These are phyloP conservation scores for Hordeum marinum DNA, from an alignment of 176 grass and related monocot species.

Conservation along the genomic window DNA sequence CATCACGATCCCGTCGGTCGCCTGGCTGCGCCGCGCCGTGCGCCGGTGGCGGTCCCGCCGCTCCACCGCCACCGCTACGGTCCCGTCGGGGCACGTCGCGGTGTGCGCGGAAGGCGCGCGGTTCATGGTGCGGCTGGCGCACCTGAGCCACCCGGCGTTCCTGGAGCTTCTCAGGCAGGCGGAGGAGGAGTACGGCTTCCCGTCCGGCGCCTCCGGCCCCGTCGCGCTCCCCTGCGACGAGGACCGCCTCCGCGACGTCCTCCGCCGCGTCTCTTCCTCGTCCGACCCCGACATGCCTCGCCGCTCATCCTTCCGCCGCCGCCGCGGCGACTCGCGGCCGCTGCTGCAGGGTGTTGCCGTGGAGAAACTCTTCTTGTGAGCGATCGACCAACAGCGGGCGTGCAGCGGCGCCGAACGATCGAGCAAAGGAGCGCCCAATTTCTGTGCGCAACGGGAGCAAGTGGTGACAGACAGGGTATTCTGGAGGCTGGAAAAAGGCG, in stretches of 20 bases:
- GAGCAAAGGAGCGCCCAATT: too few relatives aligned
- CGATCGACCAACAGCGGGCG: not conserved
- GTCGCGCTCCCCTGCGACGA: conserved; percentile 42
- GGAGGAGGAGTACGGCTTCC: conserved; percentile 49
- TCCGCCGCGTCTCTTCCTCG: conserved; percentile 18
- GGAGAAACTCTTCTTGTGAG: not conserved
- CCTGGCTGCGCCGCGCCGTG: too few relatives aligned
- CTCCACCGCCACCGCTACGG: not conserved
- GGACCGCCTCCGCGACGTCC: conserved; percentile 31
- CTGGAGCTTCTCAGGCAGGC: conserved; percentile 33
- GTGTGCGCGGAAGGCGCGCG: conserved; percentile 13
- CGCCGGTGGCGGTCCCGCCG: not conserved
- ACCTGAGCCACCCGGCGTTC: conserved; percentile 43
- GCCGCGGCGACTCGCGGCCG: not conserved
- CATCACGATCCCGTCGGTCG: too few relatives aligned
- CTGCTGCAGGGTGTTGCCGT: not conserved
- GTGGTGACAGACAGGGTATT: too few relatives aligned
- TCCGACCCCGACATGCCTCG: not conserved
- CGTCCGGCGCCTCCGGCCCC: conserved; percentile 5
- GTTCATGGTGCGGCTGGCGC: conserved; percentile 43
- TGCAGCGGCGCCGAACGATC: too few relatives aligned
- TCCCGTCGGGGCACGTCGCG: conserved; percentile 37
- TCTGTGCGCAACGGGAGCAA: too few relatives aligned
- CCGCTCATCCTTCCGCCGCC: too few relatives aligned
- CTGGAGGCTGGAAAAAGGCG: too few relatives aligned